A percentile compares a stretch with the other conserved stretches of the same genome.
Conservation (phyloP, 805 yeast species). For the Alloascoidea hylecoeti region DNA sequence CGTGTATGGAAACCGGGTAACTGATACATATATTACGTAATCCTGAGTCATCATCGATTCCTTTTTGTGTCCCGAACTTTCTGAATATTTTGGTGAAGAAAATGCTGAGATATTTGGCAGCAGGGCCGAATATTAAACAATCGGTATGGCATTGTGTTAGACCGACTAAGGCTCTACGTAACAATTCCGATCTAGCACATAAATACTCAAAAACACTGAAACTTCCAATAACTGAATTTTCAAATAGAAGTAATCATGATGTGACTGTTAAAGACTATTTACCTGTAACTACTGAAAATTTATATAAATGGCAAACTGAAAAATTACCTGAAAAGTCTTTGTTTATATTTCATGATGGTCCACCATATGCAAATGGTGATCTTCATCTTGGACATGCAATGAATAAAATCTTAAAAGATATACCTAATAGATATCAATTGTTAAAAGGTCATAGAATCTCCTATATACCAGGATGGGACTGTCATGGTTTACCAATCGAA, state of each 20-base stretch:
- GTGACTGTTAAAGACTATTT: constrained; percentile 27
- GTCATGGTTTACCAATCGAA: constrained; percentile 97
- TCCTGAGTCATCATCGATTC: no score
- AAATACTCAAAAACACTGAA: constrained; percentile 35
- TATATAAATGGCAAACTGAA: constrained; percentile 51
- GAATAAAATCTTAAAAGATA: constrained; percentile 81
- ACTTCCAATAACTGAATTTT: constrained; percentile 59
- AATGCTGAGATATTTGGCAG: no score
- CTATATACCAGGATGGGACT: constrained; percentile 95
- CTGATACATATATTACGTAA: no score
- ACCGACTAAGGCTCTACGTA: no score
- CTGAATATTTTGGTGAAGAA: no score
- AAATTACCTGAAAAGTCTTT: constrained; percentile 20
- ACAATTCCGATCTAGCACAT: constrained; percentile 14
- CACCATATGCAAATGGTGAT: constrained; percentile 96
- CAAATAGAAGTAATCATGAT: constrained; percentile 39
- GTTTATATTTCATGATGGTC: constrained; percentile 87
- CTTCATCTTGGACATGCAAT: constrained; percentile 87
- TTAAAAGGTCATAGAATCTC: constrained; percentile 45
- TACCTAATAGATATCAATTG: constrained; percentile 60
- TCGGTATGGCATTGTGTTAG: no score
- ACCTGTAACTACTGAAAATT: constrained; percentile 37
- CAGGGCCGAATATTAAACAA: no score
- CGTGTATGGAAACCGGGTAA: no score
- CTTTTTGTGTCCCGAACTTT: no score